Base-by-base conservation (phyloP, 1,139 yeast species). In the Kodamaea sp. region DNA sequence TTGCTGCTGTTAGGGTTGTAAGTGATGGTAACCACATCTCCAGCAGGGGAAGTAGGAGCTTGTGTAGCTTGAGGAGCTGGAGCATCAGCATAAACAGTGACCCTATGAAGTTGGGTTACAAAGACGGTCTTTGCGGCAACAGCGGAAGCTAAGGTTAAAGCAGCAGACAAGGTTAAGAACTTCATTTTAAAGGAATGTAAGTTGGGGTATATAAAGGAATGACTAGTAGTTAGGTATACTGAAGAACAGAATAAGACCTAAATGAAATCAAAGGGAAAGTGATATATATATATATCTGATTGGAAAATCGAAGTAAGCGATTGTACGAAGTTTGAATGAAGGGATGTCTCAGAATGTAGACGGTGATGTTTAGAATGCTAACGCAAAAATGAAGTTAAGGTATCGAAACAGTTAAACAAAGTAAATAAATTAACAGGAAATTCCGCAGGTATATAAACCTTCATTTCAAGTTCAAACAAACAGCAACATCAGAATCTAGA, bases 101-200 rank as follows among this genome's bases (percentile, higher is more conserved):
- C 50, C 38, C 47, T 39, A 43, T 53, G 55, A 43, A 53, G 41
- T 26, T 54, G 49, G 34, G 67, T 62, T 41, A 60, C 62, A 40
- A 44, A 54, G 26, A 52, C 53, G 28, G 55, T 48, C 24, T 49
- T 42, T 28, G 65, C 62, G 9, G 53, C 40, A 25, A 51, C 47
- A 23, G 54, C 36, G 24, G 54, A 41, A 27, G 44, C 35, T 26
- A 51, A 36, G 27, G 49, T 42, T 38, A 49, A 42, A 39, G 49
- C 51, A 34, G 50, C 36, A 30, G 58, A 46, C 23, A 50, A 39
- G 39, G 53, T 38, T 20, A 48, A 42, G 42, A 53, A 48, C 45
- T 51, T 52, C 60, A 54, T 55, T 15, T 12, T 32, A 28, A 29
- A 20, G 35, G 29, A 37, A 35, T 29, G 38, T 24, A 36, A 29